A percentile compares a stretch with the other conserved stretches of the same genome.
Evolutionary conservation across 1,139 yeast species (phyloP).

Genomic region (Saccharomyces hybrid): DNA sequence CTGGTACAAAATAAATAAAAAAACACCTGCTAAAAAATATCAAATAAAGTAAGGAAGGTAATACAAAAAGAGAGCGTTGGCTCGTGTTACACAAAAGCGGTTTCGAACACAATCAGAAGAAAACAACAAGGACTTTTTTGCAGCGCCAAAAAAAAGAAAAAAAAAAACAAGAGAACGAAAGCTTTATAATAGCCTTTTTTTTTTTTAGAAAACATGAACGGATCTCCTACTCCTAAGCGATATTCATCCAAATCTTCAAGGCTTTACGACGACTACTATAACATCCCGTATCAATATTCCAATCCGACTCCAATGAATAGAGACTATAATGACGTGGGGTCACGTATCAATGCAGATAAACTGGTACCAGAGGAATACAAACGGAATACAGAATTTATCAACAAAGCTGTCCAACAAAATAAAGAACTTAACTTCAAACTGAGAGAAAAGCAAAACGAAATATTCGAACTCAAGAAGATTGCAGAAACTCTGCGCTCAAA

Average conservation of each 20-base stretch:
- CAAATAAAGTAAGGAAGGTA: background rate
- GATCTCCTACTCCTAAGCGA: constrained; percentile 22
- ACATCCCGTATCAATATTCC: constrained; percentile 1
- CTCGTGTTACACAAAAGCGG: constrained; percentile 2
- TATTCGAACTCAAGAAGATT: constrained; percentile 5
- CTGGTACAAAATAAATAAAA: background rate
- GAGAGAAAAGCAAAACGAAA: constrained; percentile 7
- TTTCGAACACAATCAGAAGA: constrained; percentile 4
- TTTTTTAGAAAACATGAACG: constrained; percentile 10
- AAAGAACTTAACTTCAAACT: constrained; percentile 5
- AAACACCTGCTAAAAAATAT: background rate
- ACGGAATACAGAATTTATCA: constrained; percentile 4
- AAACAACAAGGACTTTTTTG: background rate
- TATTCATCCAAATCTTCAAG: constrained; percentile 13
- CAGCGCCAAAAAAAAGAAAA: background rate
- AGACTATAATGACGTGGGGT: background rate
- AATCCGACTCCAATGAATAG: background rate
- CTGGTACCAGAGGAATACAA: constrained; percentile 8
- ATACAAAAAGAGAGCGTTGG: background rate
- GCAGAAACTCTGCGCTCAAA: constrained; percentile 7
- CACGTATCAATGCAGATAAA: constrained; percentile 2
- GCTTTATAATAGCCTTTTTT: background rate
- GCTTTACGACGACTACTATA: background rate
- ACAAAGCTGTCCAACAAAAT: constrained; percentile 3
- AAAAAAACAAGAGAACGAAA: background rate